A percentile compares a stretch with the other conserved stretches of the same genome.
Conservation (phyloP, 1,139 yeast species). For the Kodamaea arcana region DNA sequence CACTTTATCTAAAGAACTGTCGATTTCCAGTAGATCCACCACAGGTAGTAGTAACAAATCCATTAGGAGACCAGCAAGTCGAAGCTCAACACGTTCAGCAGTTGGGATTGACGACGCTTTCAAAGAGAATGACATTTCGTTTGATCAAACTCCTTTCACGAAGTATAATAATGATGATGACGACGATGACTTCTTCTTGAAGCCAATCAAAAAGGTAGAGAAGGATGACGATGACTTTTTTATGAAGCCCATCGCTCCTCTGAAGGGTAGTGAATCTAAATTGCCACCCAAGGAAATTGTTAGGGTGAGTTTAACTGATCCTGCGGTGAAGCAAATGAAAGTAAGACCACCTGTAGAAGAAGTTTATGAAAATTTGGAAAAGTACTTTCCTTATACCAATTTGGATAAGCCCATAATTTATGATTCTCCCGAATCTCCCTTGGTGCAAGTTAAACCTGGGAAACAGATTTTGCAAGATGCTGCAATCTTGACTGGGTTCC, state of each 20-base stretch:
- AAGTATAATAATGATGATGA: conserved; percentile 20
- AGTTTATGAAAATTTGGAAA: conserved; percentile 84
- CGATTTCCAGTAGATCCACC: conserved; percentile 15
- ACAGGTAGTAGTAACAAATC: conserved; percentile 12
- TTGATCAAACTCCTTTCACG: conserved; percentile 67
- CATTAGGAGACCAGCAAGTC: conserved; percentile 3
- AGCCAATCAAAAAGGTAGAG: conserved; percentile 16
- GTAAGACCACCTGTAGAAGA: conserved; percentile 95
- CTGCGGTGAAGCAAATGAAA: conserved; percentile 31
- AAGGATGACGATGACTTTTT: conserved; percentile 24
- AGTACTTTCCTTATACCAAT: conserved; percentile 89
- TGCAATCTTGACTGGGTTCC: background rate
- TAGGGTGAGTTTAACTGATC: conserved; percentile 5
- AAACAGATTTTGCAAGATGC: conserved; percentile 4
- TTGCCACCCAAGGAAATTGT: background rate
- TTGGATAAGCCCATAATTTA: conserved; percentile 89
- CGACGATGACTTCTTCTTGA: conserved; percentile 29
- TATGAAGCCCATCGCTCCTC: conserved; percentile 20
- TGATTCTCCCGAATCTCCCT: conserved; percentile 65
- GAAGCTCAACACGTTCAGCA: conserved; percentile 11
- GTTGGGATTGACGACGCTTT: conserved; percentile 44
- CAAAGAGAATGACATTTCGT: conserved; percentile 63
- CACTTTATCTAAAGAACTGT: conserved; percentile 14
- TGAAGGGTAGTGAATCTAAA: background rate
- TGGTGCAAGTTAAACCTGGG: conserved; percentile 7